phyloP scores from a whole-genome alignment of 1,284 basidiomycete species.

The Hymenochaete sp. region DNA sequence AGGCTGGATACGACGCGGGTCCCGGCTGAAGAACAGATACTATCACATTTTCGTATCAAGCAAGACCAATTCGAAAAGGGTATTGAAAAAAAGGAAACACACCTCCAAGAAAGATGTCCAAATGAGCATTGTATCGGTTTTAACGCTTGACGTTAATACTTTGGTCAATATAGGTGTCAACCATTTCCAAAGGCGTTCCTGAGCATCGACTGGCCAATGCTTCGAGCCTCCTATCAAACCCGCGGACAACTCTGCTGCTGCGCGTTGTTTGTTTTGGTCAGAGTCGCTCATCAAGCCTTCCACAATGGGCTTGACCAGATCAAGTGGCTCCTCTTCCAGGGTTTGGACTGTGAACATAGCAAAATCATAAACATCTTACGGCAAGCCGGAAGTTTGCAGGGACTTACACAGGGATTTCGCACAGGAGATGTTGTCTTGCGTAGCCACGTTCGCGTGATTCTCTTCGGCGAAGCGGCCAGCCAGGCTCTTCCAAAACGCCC shows the following conservation, averaged over 20 bases:
- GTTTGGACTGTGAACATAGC: slow-evolving; percentile 40
- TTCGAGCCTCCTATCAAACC: slow-evolving; percentile 81
- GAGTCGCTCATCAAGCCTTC: slow-evolving; percentile 47
- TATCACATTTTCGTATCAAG: slow-evolving; percentile 23
- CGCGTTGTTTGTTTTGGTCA: slow-evolving; percentile 79
- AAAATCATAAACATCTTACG: slow-evolving; percentile 11
- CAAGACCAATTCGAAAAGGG: not conserved
- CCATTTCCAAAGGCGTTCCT: slow-evolving; percentile 76
- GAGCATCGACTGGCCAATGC: slow-evolving; percentile 76
- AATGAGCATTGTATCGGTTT: slow-evolving; percentile 55
- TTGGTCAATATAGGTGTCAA: slow-evolving; percentile 59
- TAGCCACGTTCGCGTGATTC: slow-evolving; percentile 48
- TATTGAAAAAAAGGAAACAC: slow-evolving; percentile 13
- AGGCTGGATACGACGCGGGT: slow-evolving; percentile 77
- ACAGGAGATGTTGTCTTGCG: slow-evolving; percentile 60
- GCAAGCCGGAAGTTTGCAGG: slow-evolving; percentile 4
- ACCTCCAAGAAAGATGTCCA: slow-evolving; percentile 69
- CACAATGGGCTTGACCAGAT: slow-evolving; percentile 43
- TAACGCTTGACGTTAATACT: slow-evolving; percentile 58
- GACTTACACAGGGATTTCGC: slow-evolving; percentile 65
- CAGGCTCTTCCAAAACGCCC: slow-evolving; percentile 53
- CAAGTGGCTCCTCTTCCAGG: slow-evolving; percentile 56
- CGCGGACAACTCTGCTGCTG: slow-evolving; percentile 79
- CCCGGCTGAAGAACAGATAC: slow-evolving; percentile 72
- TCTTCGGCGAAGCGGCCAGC: slow-evolving; percentile 57